These are phyloP conservation scores for Pseudomicrostroma phylloplanum DNA, from an alignment of 1,284 basidiomycete genomes.

Conservation along the genomic window DNA sequence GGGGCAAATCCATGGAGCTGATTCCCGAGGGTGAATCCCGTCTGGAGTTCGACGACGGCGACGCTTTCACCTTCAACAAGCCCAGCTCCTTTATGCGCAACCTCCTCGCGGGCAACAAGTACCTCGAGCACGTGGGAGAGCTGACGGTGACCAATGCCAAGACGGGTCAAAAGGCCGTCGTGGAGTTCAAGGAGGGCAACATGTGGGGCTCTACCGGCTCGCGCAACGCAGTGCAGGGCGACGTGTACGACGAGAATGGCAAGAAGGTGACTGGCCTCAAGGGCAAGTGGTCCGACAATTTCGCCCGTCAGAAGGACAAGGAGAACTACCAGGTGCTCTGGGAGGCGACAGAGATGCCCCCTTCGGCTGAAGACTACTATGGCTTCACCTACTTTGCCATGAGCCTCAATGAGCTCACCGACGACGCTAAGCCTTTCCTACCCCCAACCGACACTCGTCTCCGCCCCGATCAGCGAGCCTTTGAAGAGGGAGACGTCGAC, in stretches of 20 bases:
- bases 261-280: slow-evolving; percentile 28
- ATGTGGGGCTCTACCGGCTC: slow-evolving; percentile 40
- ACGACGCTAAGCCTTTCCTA: slow-evolving; percentile 62
- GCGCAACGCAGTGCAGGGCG: slow-evolving; percentile 39
- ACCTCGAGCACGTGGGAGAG: slow-evolving; percentile 49
- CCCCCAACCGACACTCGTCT: slow-evolving; percentile 78
- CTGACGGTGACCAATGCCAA: slow-evolving; percentile 39
- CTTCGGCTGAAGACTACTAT: slow-evolving; percentile 42
- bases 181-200: slow-evolving; percentile 48
- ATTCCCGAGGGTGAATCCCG: slow-evolving; percentile 40
- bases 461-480: slow-evolving; percentile 75
- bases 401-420: slow-evolving; percentile 44
- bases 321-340: slow-evolving; percentile 45
- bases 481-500: slow-evolving; percentile 74
- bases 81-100: slow-evolving; percentile 49
- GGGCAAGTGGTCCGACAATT: slow-evolving; percentile 43
- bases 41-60: slow-evolving; percentile 44
- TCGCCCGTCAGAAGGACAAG: slow-evolving; percentile 34
- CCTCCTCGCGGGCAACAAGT: slow-evolving; percentile 49
- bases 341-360: slow-evolving; percentile 44
- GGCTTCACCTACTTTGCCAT: slow-evolving; percentile 51
- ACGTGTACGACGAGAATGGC: slow-evolving; percentile 39
- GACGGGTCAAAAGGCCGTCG: slow-evolving; percentile 30
- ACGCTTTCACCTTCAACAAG: slow-evolving; percentile 38
- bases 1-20: slow-evolving; percentile 48